A percentile compares a stretch with the other conserved stretches of the same genome.
Evolutionary conservation across 73 alveolate species (phyloP).

Genomic region (Symbiodinium pilosum): DNA sequence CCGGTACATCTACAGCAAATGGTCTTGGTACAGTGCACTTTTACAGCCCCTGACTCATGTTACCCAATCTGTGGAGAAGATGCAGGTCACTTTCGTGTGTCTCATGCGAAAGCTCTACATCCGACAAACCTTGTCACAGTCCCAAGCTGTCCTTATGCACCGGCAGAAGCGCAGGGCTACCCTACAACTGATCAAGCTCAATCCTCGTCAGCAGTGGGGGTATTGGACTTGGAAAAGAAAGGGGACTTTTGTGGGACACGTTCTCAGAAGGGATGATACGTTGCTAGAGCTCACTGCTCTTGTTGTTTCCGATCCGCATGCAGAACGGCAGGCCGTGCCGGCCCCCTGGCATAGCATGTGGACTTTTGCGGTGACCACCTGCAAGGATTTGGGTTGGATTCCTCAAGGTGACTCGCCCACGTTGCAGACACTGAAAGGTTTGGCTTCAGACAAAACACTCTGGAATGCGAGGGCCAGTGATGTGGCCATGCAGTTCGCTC

Average conservation of each 20-base stretch:
- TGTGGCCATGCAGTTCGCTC: not conserved
- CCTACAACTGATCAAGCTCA: not conserved
- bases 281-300: not conserved
- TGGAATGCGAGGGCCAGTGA: not conserved
- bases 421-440: not conserved
- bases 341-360: not conserved
- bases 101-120: not conserved
- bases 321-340: not conserved
- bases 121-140: not conserved
- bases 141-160: not conserved
- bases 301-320: not conserved
- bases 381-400: not conserved
- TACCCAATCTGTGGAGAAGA: not conserved
- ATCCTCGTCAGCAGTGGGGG: not conserved
- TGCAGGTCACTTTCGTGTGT: not conserved
- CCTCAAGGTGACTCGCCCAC: not conserved
- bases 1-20: not conserved
- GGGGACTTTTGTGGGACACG: not conserved
- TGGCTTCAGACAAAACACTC: not conserved
- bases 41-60: not conserved
- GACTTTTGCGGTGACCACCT: not conserved
- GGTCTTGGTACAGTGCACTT: not conserved
- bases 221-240: not conserved
- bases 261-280: not conserved
- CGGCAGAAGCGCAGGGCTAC: not conserved